Percentiles rank a stretch among this genome's conserved stretches.
These are phyloP conservation scores for Fusarium luffae DNA, from an alignment of 2,329 filamentous ascomycete genomes.

Conservation along the genomic window DNA sequence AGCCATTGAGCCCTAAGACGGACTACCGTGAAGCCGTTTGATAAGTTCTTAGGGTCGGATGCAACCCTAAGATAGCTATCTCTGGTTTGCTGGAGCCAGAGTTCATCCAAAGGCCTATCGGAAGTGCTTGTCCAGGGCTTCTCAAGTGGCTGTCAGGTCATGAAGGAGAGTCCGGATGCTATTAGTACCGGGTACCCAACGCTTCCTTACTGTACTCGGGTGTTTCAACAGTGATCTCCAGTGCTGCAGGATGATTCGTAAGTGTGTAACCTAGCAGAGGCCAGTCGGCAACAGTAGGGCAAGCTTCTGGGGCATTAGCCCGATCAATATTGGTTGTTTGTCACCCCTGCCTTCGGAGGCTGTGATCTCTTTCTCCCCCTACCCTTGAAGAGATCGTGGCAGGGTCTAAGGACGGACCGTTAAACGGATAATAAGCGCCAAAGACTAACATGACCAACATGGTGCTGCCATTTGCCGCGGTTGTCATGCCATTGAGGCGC, in stretches of 20 bases:
- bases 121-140: not conserved
- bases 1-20: conserved; percentile 1
- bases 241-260: conserved; percentile 2
- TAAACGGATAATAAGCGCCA: conserved; percentile 2
- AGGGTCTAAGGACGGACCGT: not conserved
- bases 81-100: not conserved
- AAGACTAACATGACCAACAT: conserved; percentile 16
- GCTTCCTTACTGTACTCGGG: not conserved
- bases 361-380: not conserved
- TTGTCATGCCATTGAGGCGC: conserved; percentile 33
- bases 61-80: not conserved
- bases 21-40: not conserved
- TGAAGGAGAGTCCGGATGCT: not conserved
- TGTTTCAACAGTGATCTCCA: not conserved
- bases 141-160: not conserved
- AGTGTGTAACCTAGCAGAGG: not conserved
- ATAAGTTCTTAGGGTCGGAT: not conserved
- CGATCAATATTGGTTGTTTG: not conserved
- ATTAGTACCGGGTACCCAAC: not conserved
- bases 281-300: not conserved
- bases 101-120: not conserved
- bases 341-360: not conserved
- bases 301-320: not conserved
- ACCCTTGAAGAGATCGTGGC: not conserved
- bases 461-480: conserved; percentile 36